Evolutionary conservation across 495 filamentous ascomycete species (phyloP).

Genomic region (Penicillium nucicola): DNA sequence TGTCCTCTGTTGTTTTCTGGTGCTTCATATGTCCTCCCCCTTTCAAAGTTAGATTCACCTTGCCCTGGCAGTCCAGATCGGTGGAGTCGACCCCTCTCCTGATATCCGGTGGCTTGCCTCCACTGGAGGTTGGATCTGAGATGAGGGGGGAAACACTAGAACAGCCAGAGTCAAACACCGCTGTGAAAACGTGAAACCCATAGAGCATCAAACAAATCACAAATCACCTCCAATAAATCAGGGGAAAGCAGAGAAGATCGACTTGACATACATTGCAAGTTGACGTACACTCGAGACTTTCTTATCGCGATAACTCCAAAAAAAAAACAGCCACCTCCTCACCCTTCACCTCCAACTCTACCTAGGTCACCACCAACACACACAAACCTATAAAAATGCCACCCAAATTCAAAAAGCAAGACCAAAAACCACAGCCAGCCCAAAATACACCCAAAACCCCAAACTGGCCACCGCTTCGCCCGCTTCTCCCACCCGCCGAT

Average conservation of each 20-base stretch:
- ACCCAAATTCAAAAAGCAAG: slow-evolving; percentile 21
- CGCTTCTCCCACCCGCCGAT: slow-evolving; percentile 64
- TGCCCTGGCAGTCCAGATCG: neutral
- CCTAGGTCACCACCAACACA: neutral
- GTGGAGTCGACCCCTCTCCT: slow-evolving; percentile 19
- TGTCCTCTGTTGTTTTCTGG: too few species aligned
- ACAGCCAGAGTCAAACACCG: slow-evolving; percentile 11
- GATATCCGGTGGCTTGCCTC: slow-evolving; percentile 17
- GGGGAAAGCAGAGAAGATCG: neutral
- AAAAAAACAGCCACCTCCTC: neutral
- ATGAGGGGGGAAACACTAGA: slow-evolving; percentile 4
- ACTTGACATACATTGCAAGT: too few species aligned
- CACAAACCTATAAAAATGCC: slow-evolving; percentile 11
- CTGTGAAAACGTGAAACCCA: neutral
- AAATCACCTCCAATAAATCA: too few species aligned
- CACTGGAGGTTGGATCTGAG: slow-evolving; percentile 5
- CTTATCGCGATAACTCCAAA: neutral
- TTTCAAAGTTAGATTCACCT: too few species aligned
- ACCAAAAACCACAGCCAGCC: slow-evolving; percentile 16
- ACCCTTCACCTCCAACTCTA: neutral
- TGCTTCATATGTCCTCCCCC: neutral
- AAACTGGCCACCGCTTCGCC: slow-evolving; percentile 76
- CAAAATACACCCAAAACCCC: slow-evolving; percentile 33
- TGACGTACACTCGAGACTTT: neutral
- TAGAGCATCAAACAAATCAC: too few species aligned